A percentile compares a stretch with the other conserved stretches of the same genome.
Conservation (phyloP, 768 basidiomycete genomes). For the Suillus cothurnatus region DNA sequence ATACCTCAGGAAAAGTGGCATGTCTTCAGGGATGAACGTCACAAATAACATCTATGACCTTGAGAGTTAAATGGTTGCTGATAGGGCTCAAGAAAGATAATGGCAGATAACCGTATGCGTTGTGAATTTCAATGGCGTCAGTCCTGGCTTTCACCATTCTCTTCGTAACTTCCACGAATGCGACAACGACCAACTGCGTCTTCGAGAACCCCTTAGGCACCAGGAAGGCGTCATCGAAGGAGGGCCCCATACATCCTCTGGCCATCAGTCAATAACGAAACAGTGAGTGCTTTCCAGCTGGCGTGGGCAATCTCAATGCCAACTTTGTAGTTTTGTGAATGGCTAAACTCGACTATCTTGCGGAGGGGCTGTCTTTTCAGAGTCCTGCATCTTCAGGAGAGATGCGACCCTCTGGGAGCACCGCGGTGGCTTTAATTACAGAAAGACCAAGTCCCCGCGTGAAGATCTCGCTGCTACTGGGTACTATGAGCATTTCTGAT, state of each 20-base stretch:
- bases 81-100: slow-evolving; percentile 73
- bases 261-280: too few relatives aligned
- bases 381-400: slow-evolving; percentile 75
- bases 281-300: too few relatives aligned
- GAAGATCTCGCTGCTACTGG: slow-evolving; percentile 57
- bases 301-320: slow-evolving; percentile 85
- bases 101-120: slow-evolving; percentile 65
- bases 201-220: slow-evolving; percentile 60
- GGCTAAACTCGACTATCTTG: slow-evolving; percentile 73
- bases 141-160: slow-evolving; percentile 68
- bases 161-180: slow-evolving; percentile 56
- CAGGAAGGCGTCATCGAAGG: slow-evolving; percentile 54
- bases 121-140: slow-evolving; percentile 75
- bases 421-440: slow-evolving; percentile 73
- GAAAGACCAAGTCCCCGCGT: slow-evolving; percentile 72
- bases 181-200: slow-evolving; percentile 62
- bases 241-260: slow-evolving; percentile 62
- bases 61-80: slow-evolving; percentile 73
- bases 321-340: slow-evolving; percentile 69
- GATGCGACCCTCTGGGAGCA: slow-evolving; percentile 76
- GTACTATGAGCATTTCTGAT: background rate
- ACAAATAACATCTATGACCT: slow-evolving; percentile 53
- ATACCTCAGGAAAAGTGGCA: slow-evolving; percentile 76
- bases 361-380: slow-evolving; percentile 73
- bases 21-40: slow-evolving; percentile 55